These are phyloP conservation scores for Otatea glauca DNA, from an alignment of 176 grass and related monocot species.

Conservation along the genomic window DNA sequence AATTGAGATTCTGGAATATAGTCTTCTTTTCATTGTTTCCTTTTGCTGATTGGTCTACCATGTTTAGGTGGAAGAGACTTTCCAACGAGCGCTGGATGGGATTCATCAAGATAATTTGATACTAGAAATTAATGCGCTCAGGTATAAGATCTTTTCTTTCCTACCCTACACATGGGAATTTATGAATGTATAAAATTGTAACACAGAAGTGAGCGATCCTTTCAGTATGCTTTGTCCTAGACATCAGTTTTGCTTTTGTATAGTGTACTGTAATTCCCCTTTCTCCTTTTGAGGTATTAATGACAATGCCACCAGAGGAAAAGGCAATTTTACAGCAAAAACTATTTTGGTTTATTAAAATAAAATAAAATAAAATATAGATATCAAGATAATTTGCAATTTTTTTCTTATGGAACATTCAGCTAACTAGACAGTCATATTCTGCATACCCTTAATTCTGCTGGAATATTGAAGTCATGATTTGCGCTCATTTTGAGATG, in stretches of 20 bases:
- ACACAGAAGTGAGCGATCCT: not conserved
- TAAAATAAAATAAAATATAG: not conserved
- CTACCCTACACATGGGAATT: not conserved
- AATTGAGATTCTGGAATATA: slow-evolving; percentile 1
- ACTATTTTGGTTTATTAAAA: not conserved
- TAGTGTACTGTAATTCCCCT: not conserved
- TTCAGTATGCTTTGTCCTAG: slow-evolving; percentile 10
- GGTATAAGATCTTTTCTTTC: slow-evolving; percentile 58
- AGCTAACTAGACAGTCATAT: not conserved
- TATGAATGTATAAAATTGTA: slow-evolving; percentile 3
- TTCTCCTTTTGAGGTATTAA: not conserved
- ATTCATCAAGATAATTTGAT: slow-evolving; percentile 82
- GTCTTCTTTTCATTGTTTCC: slow-evolving; percentile 16
- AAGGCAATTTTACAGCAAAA: not conserved
- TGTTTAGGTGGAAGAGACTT: slow-evolving; percentile 94
- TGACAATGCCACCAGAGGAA: slow-evolving; percentile 1
- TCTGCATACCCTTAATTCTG: not conserved
- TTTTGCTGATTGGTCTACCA: slow-evolving; percentile 30
- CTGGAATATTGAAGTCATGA: not conserved
- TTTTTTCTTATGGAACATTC: not conserved
- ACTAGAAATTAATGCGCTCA: slow-evolving; percentile 90
- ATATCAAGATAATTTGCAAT: not conserved
- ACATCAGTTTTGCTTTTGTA: not conserved
- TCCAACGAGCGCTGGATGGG: slow-evolving; percentile 72
- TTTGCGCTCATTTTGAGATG: not conserved